A percentile compares a stretch with the other conserved stretches of the same genome.
Conservation (phyloP, 257 asterid species). For the Scutellaria baicalensis region DNA sequence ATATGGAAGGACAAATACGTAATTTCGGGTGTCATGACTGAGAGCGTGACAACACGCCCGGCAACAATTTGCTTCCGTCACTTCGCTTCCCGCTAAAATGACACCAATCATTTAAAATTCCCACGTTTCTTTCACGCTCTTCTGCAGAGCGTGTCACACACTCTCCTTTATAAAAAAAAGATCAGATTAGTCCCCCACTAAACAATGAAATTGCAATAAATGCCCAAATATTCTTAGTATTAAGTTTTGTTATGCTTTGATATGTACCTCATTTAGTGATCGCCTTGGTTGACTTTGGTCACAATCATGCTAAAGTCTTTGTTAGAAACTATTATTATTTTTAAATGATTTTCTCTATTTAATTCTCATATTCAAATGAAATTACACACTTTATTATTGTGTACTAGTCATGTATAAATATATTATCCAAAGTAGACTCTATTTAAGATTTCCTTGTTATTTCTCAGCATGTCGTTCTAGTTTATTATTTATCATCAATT, state of each 20-base stretch:
- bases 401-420: too few relatives aligned
- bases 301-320: not conserved
- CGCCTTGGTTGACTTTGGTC: not conserved
- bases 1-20: not conserved
- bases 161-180: not conserved
- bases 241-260: not conserved
- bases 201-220: not conserved
- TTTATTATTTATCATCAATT: too few relatives aligned
- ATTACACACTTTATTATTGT: too few relatives aligned
- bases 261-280: not conserved
- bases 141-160: not conserved
- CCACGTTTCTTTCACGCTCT: slow-evolving; percentile 5
- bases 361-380: too few relatives aligned
- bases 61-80: slow-evolving; percentile 37
- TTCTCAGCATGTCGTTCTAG: too few relatives aligned
- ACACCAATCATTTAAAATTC: slow-evolving; percentile 19
- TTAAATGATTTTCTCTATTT: too few relatives aligned
- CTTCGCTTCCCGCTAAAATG: slow-evolving; percentile 26
- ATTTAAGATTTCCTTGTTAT: too few relatives aligned
- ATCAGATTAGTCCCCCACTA: not conserved
- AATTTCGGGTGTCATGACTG: not conserved
- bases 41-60: slow-evolving; percentile 22
- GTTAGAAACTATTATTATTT: not conserved
- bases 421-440: too few relatives aligned
- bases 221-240: not conserved